phyloP scores from a whole-genome alignment of 768 basidiomycete genomes.

The Suillus fuscotomentosus region DNA sequence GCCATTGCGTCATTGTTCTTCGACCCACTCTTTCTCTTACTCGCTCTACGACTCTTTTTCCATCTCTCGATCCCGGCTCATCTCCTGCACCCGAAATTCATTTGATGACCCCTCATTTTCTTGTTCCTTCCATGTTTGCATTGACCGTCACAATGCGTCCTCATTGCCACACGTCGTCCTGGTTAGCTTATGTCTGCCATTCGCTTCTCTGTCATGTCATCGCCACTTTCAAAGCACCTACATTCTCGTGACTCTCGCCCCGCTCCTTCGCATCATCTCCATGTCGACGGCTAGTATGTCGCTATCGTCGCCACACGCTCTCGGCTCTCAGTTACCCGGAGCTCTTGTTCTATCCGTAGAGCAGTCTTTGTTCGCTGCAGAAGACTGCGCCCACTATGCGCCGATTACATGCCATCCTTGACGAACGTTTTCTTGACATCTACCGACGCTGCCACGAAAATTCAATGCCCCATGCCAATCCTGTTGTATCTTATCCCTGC shows the following conservation, averaged over 20 bases:
- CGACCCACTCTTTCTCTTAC: not conserved
- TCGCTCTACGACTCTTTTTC: not conserved
- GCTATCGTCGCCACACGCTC: not conserved
- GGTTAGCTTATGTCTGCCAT: not conserved
- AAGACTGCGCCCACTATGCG: constrained; percentile 5
- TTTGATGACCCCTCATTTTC: not conserved
- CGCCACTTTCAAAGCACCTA: not conserved
- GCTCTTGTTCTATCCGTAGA: not conserved
- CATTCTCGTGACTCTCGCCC: not conserved
- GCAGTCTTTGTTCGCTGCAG: not conserved
- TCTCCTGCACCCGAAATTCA: not conserved
- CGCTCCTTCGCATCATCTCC: not conserved
- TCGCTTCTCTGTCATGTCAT: not conserved
- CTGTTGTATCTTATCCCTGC: constrained; percentile 26
- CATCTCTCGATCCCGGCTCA: not conserved
- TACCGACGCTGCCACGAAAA: constrained; percentile 24
- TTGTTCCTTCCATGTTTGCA: not conserved
- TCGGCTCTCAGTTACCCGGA: constrained; percentile 1
- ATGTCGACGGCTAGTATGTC: not conserved
- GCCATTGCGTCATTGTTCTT: not conserved
- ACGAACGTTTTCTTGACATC: not conserved
- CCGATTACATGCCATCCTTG: not conserved
- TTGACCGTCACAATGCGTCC: not conserved
- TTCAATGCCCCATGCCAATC: constrained; percentile 26
- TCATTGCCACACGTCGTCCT: not conserved